Percentiles rank a stretch among this genome's conserved stretches.
phyloP scores from a whole-genome alignment of 768 basidiomycete species.

The Leccinum olivaceopallidum region DNA sequence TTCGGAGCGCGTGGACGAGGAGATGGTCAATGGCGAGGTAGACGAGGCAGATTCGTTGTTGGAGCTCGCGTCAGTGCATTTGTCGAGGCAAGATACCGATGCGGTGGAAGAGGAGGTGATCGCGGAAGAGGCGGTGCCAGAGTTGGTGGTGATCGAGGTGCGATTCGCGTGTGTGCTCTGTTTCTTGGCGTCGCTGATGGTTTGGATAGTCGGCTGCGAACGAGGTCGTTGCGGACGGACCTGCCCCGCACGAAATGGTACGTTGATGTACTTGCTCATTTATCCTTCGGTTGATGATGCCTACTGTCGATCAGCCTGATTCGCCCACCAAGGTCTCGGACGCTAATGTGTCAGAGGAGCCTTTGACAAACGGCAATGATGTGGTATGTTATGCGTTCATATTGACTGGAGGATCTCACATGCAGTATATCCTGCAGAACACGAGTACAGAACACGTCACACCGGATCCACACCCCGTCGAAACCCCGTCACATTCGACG shows the following conservation, averaged over 20 bases:
- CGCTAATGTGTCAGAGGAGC: background rate
- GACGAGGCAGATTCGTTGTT: conserved; percentile 24
- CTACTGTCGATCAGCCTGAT: background rate
- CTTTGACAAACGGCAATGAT: background rate
- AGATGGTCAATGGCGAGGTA: background rate
- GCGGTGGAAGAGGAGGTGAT: background rate
- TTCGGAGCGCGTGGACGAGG: background rate
- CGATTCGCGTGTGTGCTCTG: background rate
- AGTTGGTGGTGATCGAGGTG: conserved; percentile 12
- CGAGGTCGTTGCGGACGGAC: background rate
- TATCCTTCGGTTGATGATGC: background rate
- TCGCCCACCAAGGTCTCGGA: background rate
- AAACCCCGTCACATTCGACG: background rate
- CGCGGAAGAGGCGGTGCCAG: background rate
- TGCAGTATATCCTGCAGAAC: conserved; percentile 3
- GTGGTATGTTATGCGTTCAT: conserved; percentile 2
- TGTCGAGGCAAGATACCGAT: conserved; percentile 5
- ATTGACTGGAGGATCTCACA: background rate
- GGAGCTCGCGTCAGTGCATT: conserved; percentile 28
- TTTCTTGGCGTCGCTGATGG: conserved; percentile 4
- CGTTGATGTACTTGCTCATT: background rate
- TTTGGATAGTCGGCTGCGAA: conserved; percentile 2
- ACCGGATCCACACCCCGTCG: background rate
- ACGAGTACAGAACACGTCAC: background rate
- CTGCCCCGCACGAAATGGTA: background rate